Base-by-base conservation (phyloP, 768 basidiomycete species). In the Pulveroboletus sp. region DNA sequence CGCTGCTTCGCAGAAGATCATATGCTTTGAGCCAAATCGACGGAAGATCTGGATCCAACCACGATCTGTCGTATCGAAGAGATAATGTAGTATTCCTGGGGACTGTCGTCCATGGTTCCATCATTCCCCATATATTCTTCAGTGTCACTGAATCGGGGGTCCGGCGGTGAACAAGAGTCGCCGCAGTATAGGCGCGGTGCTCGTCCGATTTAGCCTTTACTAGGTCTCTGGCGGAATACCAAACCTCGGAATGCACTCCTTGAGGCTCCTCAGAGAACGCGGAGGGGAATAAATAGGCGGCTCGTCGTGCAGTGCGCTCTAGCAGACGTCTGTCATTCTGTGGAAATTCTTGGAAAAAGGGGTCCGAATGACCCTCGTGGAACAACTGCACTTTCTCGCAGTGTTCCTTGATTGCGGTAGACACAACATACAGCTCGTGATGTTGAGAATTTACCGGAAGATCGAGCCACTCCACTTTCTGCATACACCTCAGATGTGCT, bases 401-500 rank as follows among this genome's bases (percentile, higher is more conserved):
- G 41, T 67, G 63, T 0, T 62, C 50, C 26, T 72, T 52, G 43
- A 76, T 73, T 10, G 49, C 58, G 12, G 58, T 53, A 5, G 60
- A 55, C 15, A 55, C 49, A 12, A 49, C 5, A 28, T 61, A 55
- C 41, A 74, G 57, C 4, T 49, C 61, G 43, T 62, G 56, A 46
- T 72, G 67, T 40, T 75, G 74, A 3, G 69, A 55, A 26, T 53
- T 43, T 2, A 59, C 15, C 6, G 56, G 46, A 46, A 61, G 51
- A 14, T 46, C 14, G 18, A 18, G 47, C 76, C 76, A 59, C 4
- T 60, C 27, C 0, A 76, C 68, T 3, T 54, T 64, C 52, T 78
- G 71, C 75, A 78, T 79, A 17, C 53, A 57, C 8, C 32, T 53
- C 14, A 70, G 57, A 35, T 73, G 65, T 8, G 21, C 5, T 0